Base-by-base conservation (phyloP, 2,329 filamentous ascomycete species). In the Colletotrichum australisinense region DNA sequence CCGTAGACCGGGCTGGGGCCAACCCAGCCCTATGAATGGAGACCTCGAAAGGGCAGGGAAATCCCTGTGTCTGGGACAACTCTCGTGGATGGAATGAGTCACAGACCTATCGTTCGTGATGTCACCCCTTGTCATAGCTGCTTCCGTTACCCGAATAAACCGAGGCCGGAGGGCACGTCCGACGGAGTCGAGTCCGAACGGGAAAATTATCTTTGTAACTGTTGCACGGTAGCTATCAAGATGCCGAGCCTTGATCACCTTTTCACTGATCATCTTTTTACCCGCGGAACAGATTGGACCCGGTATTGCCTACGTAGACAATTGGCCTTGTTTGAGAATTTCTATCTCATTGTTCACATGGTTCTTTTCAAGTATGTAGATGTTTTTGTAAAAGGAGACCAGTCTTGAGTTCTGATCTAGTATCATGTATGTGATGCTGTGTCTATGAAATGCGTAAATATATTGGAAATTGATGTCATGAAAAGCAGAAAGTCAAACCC, bases 221-320 rank as follows among this genome's bases (percentile, higher is more conserved):
- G 42, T n/a, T 49, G 42, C 42, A 2, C 42, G 42, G 16, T 19
- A 19, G 38, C 38, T 42, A 8, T 0, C 38, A 42, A 42, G 14
- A 19, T 42, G 38, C 38, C 38, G 38, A 42, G 38, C 16, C 38
- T 7, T 32, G 30, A 4, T 19, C 0, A 2, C 16, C 14, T 19
- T 19, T 42, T 19, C 19, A 28, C 9, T 32, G 30, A 4, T 19
- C 0, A 2, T 38, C 14, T 19, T 19, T 42, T 19, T 42, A 28
- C 9, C 30, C 7, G 9, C 9, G 30, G 4, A 3, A 58, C 7
- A 5, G 16, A 6, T 28, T 58, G 8, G 3, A 2, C 19, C 7
- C 8, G 6, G 8, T 7, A 16, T n/a, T 1, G 2, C 46, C 12
- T 38, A 0, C 5, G 32, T 16, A 16, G 1, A 0, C 1, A 1